Evolutionary conservation across 2,329 filamentous ascomycete species (phyloP).

Genomic region (Trichoderma sp.): DNA sequence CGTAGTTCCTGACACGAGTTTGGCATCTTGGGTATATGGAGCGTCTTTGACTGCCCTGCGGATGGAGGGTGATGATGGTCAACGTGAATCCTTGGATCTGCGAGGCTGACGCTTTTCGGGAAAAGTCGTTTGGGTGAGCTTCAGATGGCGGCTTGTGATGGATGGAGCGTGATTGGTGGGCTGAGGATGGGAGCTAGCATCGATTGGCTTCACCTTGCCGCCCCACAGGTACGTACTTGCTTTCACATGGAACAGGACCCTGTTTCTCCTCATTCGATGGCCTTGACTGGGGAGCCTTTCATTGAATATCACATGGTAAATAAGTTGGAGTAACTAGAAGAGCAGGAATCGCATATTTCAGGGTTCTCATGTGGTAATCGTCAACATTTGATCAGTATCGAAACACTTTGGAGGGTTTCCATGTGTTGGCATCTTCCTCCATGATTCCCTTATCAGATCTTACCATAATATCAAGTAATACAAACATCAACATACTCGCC

Average conservation of each 20-base stretch:
- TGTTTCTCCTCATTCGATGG: too few relatives aligned
- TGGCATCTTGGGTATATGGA: conserved; percentile 65
- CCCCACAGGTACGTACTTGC: not conserved
- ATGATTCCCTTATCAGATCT: not conserved
- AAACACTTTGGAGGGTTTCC: not conserved
- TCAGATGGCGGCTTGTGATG: not conserved
- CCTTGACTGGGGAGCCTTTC: too few relatives aligned
- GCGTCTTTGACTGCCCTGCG: not conserved
- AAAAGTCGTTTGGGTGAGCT: conserved; percentile 22
- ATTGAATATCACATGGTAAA: too few relatives aligned
- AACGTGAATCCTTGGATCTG: not conserved
- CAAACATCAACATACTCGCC: not conserved
- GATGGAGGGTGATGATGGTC: too few relatives aligned
- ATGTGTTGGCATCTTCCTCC: not conserved
- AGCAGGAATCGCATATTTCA: too few relatives aligned
- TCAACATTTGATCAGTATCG: too few relatives aligned
- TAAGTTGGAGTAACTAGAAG: too few relatives aligned
- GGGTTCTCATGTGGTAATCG: too few relatives aligned
- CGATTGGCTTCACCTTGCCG: conserved; percentile 4
- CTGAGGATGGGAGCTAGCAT: conserved; percentile 6
- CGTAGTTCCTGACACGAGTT: conserved; percentile 96
- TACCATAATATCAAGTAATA: too few relatives aligned
- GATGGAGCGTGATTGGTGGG: conserved; percentile 17
- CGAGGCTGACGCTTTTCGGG: not conserved
- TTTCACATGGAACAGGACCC: not conserved